A percentile compares a stretch with the other conserved stretches of the same genome.
These are phyloP conservation scores for Chrysosporium keratinophilum DNA, from an alignment of 2,329 filamentous ascomycete species.

Conservation along the genomic window DNA sequence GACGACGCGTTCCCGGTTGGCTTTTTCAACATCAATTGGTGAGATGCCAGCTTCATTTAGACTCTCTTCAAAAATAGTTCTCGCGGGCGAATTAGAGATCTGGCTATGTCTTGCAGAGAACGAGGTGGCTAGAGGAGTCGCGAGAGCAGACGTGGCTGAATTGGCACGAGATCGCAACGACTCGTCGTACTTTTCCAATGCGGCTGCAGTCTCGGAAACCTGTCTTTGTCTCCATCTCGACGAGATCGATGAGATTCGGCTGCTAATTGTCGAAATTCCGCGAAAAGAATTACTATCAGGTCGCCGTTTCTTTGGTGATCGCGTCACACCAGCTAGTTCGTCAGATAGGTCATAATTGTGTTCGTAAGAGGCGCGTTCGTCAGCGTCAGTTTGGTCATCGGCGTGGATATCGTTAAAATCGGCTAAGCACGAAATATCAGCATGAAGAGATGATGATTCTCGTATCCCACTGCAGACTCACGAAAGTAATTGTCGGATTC, in stretches of 20 bases:
- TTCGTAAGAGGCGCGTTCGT: conserved; percentile 25
- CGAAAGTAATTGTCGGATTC: conserved; percentile 59
- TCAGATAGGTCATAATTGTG: conserved; percentile 44
- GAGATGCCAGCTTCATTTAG: conserved; percentile 40
- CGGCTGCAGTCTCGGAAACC: conserved; percentile 27
- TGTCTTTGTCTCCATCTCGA: conserved; percentile 31
- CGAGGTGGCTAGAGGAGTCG: conserved; percentile 28
- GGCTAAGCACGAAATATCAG: conserved; percentile 21
- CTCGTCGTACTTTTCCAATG: conserved; percentile 24
- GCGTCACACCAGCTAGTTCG: conserved; percentile 52
- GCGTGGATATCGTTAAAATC: conserved; percentile 29
- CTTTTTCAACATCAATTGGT: conserved; percentile 45
- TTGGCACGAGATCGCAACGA: conserved; percentile 33
- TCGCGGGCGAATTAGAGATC: conserved; percentile 51
- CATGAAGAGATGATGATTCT: background rate
- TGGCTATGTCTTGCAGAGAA: conserved; percentile 41
- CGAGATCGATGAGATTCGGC: conserved; percentile 66
- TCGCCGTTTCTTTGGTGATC: conserved; percentile 45
- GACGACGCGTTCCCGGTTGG: conserved; percentile 41
- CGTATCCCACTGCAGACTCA: conserved; percentile 38
- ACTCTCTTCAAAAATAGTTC: conserved; percentile 52
- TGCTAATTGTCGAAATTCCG: conserved; percentile 53
- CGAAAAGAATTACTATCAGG: conserved; percentile 39
- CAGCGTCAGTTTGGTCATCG: conserved; percentile 21
- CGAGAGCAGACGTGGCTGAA: conserved; percentile 33